A percentile compares a stretch with the other conserved stretches of the same genome.
Conservation (phyloP, 2,329 filamentous ascomycete genomes). For the Penicillium sumatraense region DNA sequence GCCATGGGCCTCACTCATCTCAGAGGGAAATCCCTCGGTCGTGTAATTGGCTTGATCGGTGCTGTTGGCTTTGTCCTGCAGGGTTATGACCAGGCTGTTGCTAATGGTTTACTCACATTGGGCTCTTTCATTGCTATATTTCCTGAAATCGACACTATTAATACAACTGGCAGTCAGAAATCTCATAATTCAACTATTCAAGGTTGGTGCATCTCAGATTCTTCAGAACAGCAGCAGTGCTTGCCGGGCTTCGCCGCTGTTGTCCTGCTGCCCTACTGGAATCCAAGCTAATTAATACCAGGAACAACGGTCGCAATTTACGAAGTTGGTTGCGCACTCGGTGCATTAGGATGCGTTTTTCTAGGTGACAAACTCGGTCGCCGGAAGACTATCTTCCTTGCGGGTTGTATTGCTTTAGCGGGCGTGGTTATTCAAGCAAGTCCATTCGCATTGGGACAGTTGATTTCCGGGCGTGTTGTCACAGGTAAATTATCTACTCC, state of each 20-base stretch:
- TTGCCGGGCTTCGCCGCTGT: no score
- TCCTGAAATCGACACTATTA: constrained; percentile 21
- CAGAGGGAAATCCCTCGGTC: constrained; percentile 17
- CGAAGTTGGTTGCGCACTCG: constrained; percentile 30
- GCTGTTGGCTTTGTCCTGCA: constrained; percentile 23
- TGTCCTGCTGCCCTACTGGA: no score
- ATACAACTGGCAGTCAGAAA: constrained; percentile 15
- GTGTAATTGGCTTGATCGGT: constrained; percentile 19
- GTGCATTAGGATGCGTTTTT: constrained; percentile 17
- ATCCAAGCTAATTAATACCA: constrained; percentile 1
- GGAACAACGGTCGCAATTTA: constrained; percentile 31
- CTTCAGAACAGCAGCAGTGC: no score
- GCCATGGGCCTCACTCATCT: constrained; percentile 17
- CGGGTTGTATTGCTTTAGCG: constrained; percentile 18
- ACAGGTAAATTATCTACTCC: constrained; percentile 22
- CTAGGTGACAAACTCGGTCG: constrained; percentile 25
- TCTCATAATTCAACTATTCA: constrained; percentile 24
- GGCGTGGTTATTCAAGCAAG: constrained; percentile 23
- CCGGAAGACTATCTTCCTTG: constrained; percentile 20
- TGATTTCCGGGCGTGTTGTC: constrained; percentile 21
- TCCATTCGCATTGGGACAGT: constrained; percentile 16
- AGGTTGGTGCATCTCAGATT: constrained; percentile 5
- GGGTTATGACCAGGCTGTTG: constrained; percentile 24
- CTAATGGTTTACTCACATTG: constrained; percentile 21
- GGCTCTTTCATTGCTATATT: constrained; percentile 21